These are phyloP conservation scores for Phytophthora sp. DNA, from an alignment of 352 stramenopile species.

Conservation along the genomic window DNA sequence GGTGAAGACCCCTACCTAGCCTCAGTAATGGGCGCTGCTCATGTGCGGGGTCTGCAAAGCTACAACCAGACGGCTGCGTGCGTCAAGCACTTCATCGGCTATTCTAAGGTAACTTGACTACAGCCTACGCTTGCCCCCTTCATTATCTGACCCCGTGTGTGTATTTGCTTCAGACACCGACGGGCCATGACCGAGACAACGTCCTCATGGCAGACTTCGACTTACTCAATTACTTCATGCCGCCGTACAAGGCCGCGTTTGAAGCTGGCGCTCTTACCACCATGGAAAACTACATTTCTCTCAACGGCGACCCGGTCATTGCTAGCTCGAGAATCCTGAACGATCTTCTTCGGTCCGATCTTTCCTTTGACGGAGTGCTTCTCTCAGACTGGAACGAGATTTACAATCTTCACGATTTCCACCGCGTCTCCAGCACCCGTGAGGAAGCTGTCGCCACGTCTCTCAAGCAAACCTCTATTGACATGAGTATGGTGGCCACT, in stretches of 20 bases:
- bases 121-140: too few relatives aligned
- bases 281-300: constrained; percentile 93
- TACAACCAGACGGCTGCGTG: constrained; percentile 69
- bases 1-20: constrained; percentile 90
- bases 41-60: constrained; percentile 81
- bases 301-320: constrained; percentile 89
- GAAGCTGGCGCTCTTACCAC: constrained; percentile 74
- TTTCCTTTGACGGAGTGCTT: constrained; percentile 84
- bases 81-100: constrained; percentile 89
- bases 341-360: constrained; percentile 69
- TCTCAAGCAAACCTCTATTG: constrained; percentile 76
- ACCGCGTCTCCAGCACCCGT: constrained; percentile 44
- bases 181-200: constrained; percentile 13
- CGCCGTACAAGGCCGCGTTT: constrained; percentile 73
- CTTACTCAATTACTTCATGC: constrained; percentile 79
- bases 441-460: constrained; percentile 62
- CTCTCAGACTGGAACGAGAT: constrained; percentile 93
- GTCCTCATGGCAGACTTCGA: constrained; percentile 47
- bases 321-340: constrained; percentile 70
- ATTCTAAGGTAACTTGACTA: too few relatives aligned
- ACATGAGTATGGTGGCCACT: constrained; percentile 89
- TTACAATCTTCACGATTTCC: constrained; percentile 74
- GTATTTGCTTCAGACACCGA: too few relatives aligned
- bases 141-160: too few relatives aligned
- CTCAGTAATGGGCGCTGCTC: constrained; percentile 65